Base-by-base conservation (phyloP, 345 rosid species). In the Capsella bursapastoris region DNA sequence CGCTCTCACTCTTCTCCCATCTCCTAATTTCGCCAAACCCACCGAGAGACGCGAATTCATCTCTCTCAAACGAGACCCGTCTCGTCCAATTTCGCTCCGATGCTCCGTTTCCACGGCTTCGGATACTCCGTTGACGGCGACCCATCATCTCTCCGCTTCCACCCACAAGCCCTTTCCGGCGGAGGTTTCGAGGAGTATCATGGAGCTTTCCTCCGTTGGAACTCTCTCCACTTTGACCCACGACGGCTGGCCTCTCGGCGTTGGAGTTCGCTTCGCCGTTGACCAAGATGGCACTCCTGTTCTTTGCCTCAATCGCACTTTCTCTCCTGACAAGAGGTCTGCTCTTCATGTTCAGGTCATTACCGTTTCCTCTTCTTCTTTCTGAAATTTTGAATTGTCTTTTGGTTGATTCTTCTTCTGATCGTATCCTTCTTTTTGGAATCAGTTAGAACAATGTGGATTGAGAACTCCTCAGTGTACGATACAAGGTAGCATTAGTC, bases 381-480 rank as follows among this genome's bases (percentile, higher is more conserved):
- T 8, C 18, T 38, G 10, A 0, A n/a, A 8, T 11, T 6, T 12
- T 57, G 25, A 66, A 47, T 11, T 65, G 15, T 35, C 52, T 40
- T 57, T 57, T 7, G 32, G 25, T 22, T 48, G 38, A 16, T 34
- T 66, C n/a, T 27, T 56, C 31, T 29, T 61, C 3, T 75, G 37
- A 75, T 58, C 15, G 0, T 59, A 32, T 22, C 18, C 0, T 28
- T 35, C 9, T 56, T 37, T 16, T 9, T 66, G 68, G 57, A 35
- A 66, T 76, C 86, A 91, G 97, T 82, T 93, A 67, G 90, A 87
- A 47, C 97, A 91, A 69, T 82, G 87, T 83, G 95, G 98, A 59
- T 73, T 84, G 83, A 80, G 97, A 82, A 94, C 94, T 63, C 90
- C 88, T 37, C 98, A 91, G 79, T 89, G 96, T 77, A 93, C 98